These are phyloP conservation scores for Aspergillus pseudotamarii DNA, from an alignment of 2,329 filamentous ascomycete genomes.

Conservation along the genomic window DNA sequence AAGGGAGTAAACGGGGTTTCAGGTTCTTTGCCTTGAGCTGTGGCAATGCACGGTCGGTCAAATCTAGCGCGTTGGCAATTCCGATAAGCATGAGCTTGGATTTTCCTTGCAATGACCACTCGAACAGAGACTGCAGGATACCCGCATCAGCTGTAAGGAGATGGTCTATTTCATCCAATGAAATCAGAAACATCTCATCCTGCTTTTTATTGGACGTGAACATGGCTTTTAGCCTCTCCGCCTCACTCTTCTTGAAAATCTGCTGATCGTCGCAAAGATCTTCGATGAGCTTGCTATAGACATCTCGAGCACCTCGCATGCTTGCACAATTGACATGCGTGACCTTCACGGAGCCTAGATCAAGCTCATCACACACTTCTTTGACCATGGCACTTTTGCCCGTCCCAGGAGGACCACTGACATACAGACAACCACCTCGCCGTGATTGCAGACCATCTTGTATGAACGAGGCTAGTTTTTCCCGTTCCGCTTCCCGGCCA, in stretches of 20 bases:
- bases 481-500: conserved; percentile 71
- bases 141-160: conserved; percentile 86
- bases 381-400: conserved; percentile 94
- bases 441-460: conserved; percentile 61
- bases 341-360: conserved; percentile 60
- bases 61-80: conserved; percentile 92
- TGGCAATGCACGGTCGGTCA: conserved; percentile 93
- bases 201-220: conserved; percentile 67
- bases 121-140: conserved; percentile 89
- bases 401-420: conserved; percentile 93
- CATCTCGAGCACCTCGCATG: conserved; percentile 81
- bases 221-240: conserved; percentile 67
- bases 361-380: conserved; percentile 69
- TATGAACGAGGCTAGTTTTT: conserved; percentile 71
- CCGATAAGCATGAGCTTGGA: conserved; percentile 84
- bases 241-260: conserved; percentile 66
- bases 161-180: conserved; percentile 93
- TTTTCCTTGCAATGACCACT: conserved; percentile 84
- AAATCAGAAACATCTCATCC: conserved; percentile 71
- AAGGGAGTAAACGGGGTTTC: conserved; percentile 85
- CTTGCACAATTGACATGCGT: conserved; percentile 97
- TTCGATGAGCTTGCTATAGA: conserved; percentile 78
- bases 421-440: conserved; percentile 82
- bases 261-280: conserved; percentile 66
- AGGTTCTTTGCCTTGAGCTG: conserved; percentile 90